Evolutionary conservation across 495 filamentous ascomycete species (phyloP).

Genomic region (Tuber umbilicatum): DNA sequence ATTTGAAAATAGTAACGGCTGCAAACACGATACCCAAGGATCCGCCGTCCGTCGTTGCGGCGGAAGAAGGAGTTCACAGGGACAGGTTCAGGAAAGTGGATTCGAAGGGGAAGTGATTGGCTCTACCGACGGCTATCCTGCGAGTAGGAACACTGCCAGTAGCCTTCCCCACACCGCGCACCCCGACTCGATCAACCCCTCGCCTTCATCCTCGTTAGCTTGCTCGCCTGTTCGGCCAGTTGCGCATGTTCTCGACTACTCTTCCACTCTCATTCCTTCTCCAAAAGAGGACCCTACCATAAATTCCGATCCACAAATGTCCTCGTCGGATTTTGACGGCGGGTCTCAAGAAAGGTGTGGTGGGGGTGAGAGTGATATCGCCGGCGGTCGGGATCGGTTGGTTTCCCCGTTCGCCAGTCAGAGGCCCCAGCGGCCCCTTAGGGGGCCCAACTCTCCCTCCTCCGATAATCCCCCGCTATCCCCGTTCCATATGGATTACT

Average conservation of each 20-base stretch:
- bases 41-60: conserved; percentile 16
- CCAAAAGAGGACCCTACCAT: conserved; percentile 15
- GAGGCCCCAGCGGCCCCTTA: conserved; percentile 23
- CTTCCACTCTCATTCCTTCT: conserved; percentile 15
- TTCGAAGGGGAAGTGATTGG: conserved; percentile 27
- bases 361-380: conserved; percentile 14
- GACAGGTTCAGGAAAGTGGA: conserved; percentile 27
- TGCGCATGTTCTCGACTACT: neutral
- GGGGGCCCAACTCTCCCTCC: conserved; percentile 15
- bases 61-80: conserved; percentile 16
- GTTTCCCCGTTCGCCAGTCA: conserved; percentile 26
- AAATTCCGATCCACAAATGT: conserved; percentile 22
- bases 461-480: conserved; percentile 18
- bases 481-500: conserved; percentile 18
- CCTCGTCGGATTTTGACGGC: conserved; percentile 19
- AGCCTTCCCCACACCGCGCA: conserved; percentile 1
- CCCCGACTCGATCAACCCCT: neutral
- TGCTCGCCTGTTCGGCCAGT: conserved; percentile 1
- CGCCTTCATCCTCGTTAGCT: conserved; percentile 1
- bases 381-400: conserved; percentile 14
- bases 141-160: conserved; percentile 7
- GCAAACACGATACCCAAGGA: conserved; percentile 25
- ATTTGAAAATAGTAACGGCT: conserved; percentile 19
- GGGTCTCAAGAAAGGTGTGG: conserved; percentile 22
- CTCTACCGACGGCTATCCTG: conserved; percentile 15